Evolutionary conservation across 1,284 basidiomycete species (phyloP).

Genomic region (Leccinum laetum): DNA sequence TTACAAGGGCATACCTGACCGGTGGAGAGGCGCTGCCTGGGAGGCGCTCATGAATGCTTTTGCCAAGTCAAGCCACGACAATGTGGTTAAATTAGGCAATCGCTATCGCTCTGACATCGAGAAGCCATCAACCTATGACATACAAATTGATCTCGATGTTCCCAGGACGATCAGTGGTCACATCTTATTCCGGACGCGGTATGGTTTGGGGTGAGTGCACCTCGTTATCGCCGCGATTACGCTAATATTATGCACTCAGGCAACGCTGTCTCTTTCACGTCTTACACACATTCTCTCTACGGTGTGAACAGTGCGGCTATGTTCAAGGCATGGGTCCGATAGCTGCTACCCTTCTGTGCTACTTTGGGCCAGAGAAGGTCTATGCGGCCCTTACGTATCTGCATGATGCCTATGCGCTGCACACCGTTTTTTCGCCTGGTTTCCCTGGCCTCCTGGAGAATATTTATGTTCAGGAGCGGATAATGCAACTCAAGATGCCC

Average conservation of each 20-base stretch:
- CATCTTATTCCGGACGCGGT: slow-evolving; percentile 92
- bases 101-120: slow-evolving; percentile 73
- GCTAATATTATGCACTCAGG: slow-evolving; percentile 39
- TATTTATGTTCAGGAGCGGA: slow-evolving; percentile 91
- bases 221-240: slow-evolving; percentile 6
- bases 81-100: slow-evolving; percentile 42
- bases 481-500: slow-evolving; percentile 86
- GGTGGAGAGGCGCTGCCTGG: slow-evolving; percentile 95
- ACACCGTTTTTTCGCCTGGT: slow-evolving; percentile 89
- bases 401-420: slow-evolving; percentile 89
- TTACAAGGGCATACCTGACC: slow-evolving; percentile 97
- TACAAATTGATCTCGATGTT: slow-evolving; percentile 98
- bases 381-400: slow-evolving; percentile 85
- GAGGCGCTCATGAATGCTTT: slow-evolving; percentile 67
- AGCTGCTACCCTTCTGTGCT: slow-evolving; percentile 92
- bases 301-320: slow-evolving; percentile 90
- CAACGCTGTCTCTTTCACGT: slow-evolving; percentile 96
- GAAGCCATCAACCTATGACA: slow-evolving; percentile 84
- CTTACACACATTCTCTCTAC: slow-evolving; percentile 88
- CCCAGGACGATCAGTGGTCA: slow-evolving; percentile 97
- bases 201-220: slow-evolving; percentile 81
- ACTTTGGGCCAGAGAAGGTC: slow-evolving; percentile 87
- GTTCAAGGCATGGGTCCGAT: slow-evolving; percentile 99
- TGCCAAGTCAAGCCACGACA: slow-evolving; percentile 44
- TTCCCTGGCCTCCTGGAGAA: slow-evolving; percentile 96